Evolutionary conservation across 768 basidiomycete genomes (phyloP), one percentile per base, ranked within the genome.

Genomic region (Xerocomellus amylosporus): DNA sequence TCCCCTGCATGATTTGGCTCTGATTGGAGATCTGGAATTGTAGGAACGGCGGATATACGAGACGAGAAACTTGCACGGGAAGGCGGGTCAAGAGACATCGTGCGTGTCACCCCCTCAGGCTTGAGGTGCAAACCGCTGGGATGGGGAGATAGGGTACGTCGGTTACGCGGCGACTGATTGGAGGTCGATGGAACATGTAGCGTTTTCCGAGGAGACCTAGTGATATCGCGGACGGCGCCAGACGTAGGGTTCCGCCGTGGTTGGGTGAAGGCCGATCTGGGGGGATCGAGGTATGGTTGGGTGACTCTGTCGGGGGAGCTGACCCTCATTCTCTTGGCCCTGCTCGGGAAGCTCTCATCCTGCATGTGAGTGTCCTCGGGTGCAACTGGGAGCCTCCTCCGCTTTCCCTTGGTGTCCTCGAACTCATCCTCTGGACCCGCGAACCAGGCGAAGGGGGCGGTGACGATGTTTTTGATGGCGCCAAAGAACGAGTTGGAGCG

Each of bases 21-120:
- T 20, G 66, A 51, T 53, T 63, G 49, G 40, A 68, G 40, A 50
- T 73, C 65, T 70, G 58, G 74, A 54, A 77, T 72, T 13, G 76
- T 65, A 34, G 72, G 62, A 40, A 66, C 59, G 7, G 65, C 60
- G 14, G 65, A 68, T 46, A 64, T 24, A 26, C 62, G 69, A 46
- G 61, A 61, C 33, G 55, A 60, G 37, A 66, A 61, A 46, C 54
- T 55, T 15, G 65, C 50, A 38, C 60, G 48, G 17, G 71, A 62
- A 12, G 83, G 80, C 5, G 86, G 87, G 69, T 90, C 88, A 66
- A 87, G 82, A 42, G 87, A 87, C 83, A 87, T 86, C 28, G 86
- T 88, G 46, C 87, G 83, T 44, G 74, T 70, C 44, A 76, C 40
- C 30, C 57, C 61, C 33, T 71, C 69, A 31, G 69, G 69, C 40